Percentiles rank a stretch among this genome's conserved stretches.
phyloP scores from a whole-genome alignment of 1,284 basidiomycete species.

The Heimioporus punctisporus region DNA sequence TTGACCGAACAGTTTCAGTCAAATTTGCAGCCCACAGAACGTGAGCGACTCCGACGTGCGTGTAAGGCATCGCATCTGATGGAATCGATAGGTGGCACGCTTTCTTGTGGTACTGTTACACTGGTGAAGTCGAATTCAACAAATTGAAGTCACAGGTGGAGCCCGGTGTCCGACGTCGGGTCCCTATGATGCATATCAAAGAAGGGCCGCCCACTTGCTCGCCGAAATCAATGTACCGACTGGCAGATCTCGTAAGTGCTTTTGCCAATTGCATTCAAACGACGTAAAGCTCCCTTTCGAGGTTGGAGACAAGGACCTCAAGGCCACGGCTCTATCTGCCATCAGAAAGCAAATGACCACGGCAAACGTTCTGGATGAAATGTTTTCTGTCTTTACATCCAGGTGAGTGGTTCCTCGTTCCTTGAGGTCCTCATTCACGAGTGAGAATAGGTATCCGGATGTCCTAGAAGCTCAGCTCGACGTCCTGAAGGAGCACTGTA shows the following conservation, averaged over 20 bases:
- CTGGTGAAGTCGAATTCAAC: conserved; percentile 22
- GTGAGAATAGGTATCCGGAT: conserved; percentile 15
- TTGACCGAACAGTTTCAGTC: conserved; percentile 10
- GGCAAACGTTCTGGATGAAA: conserved; percentile 28
- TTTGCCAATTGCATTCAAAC: not conserved
- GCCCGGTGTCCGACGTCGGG: not conserved
- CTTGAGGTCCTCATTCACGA: conserved; percentile 3
- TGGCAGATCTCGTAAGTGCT: conserved; percentile 25
- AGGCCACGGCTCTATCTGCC: conserved; percentile 20
- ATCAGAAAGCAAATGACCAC: conserved; percentile 20
- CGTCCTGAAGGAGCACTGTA: conserved; percentile 9
- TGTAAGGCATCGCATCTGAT: not conserved
- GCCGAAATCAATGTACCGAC: conserved; percentile 35
- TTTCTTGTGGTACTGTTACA: conserved; percentile 35
- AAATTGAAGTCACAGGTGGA: conserved; percentile 20
- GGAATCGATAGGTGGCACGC: conserved; percentile 25
- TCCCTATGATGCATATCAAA: not conserved
- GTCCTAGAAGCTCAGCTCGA: conserved; percentile 16
- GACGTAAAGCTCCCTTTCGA: not conserved
- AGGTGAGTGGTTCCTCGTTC: conserved; percentile 13
- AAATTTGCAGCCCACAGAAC: conserved; percentile 29
- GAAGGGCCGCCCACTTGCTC: conserved; percentile 22
- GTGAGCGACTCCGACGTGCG: conserved; percentile 12
- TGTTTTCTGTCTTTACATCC: conserved; percentile 31
- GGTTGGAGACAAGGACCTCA: conserved; percentile 21